Percentiles rank a stretch among this genome's conserved stretches.
These are phyloP conservation scores for Fusarium ramigenum DNA, from an alignment of 2,329 filamentous ascomycete genomes.

Conservation along the genomic window DNA sequence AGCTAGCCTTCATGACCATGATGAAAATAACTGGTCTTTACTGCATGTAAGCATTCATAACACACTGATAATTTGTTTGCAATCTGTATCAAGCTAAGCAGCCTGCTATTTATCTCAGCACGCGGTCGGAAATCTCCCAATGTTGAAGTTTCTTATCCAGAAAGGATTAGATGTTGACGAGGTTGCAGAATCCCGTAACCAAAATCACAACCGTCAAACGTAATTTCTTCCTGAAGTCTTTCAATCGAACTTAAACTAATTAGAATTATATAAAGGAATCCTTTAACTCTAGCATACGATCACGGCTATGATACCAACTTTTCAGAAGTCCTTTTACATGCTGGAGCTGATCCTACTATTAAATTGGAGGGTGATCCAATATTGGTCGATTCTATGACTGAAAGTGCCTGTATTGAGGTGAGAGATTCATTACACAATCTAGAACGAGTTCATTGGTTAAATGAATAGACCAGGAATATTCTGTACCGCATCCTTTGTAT, in stretches of 20 bases:
- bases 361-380: accelerated
- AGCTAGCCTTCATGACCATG: background rate
- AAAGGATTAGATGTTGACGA: accelerated
- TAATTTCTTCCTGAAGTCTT: accelerated
- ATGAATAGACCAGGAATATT: accelerated
- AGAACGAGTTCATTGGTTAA: accelerated
- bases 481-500: accelerated
- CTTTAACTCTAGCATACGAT: accelerated
- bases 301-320: accelerated
- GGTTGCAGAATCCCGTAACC: background rate
- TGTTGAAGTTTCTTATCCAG: accelerated
- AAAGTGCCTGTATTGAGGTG: background rate
- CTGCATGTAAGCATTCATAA: background rate
- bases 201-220: accelerated
- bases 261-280: accelerated
- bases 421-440: accelerated
- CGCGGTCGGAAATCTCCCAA: accelerated
- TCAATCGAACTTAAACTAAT: accelerated
- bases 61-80: accelerated
- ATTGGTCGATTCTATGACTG: background rate
- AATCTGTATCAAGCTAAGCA: accelerated
- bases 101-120: accelerated
- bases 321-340: accelerated
- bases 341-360: background rate
- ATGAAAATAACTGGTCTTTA: background rate